phyloP scores from a whole-genome alignment of 176 grass and related monocot genomes.

The Triticum turgidum region DNA sequence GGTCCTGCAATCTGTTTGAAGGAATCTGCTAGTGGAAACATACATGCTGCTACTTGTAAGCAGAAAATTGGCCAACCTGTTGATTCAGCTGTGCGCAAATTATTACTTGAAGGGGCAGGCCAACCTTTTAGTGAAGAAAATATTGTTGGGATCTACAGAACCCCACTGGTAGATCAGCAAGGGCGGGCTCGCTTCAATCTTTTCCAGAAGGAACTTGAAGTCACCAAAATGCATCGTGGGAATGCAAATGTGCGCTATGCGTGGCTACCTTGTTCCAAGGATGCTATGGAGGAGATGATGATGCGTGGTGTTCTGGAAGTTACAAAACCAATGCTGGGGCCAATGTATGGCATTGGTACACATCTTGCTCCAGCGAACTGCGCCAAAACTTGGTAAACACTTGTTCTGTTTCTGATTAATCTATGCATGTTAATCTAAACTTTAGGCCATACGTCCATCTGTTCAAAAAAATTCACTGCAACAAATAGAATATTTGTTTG shows the following conservation, averaged over 20 bases:
- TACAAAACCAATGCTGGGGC: constrained; percentile 36
- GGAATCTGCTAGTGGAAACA: constrained; percentile 17
- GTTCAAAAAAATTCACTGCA: constrained; percentile 4
- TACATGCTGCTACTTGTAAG: constrained; percentile 3
- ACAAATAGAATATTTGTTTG: neutral
- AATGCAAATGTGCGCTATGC: constrained; percentile 90
- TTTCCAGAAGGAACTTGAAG: constrained; percentile 68
- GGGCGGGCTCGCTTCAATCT: constrained; percentile 48
- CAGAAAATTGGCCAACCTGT: constrained; percentile 13
- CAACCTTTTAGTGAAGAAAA: constrained; percentile 51
- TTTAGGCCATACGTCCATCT: neutral
- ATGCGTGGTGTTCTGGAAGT: constrained; percentile 50
- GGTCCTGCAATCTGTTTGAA: constrained; percentile 20
- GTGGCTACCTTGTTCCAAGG: constrained; percentile 69
- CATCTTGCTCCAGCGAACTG: constrained; percentile 81
- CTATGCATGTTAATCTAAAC: constrained; percentile 6
- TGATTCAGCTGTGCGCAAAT: constrained; percentile 49
- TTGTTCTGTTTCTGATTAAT: constrained; percentile 24
- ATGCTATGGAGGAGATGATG: constrained; percentile 71
- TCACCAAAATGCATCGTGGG: constrained; percentile 48
- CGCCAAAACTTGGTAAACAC: constrained; percentile 62
- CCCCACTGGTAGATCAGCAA: constrained; percentile 62
- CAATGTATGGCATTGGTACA: constrained; percentile 61
- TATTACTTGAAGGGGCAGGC: constrained; percentile 67
- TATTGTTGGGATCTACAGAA: constrained; percentile 67